Conservation (phyloP, 768 basidiomycete species). For the Rhodotorula diobovata region DNA sequence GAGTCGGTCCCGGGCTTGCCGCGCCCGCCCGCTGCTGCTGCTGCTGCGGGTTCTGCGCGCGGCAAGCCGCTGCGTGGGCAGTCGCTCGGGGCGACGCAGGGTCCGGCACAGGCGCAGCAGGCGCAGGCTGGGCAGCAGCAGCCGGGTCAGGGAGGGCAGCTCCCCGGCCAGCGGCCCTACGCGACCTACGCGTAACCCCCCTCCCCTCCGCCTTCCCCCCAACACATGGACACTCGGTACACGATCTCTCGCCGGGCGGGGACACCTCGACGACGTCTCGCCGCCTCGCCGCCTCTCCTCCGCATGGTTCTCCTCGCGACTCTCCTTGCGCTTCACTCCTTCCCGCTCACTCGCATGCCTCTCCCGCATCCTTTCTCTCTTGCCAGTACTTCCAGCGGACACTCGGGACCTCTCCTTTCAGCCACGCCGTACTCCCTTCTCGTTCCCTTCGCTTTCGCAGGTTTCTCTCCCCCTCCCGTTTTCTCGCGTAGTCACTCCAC, state of each 20-base stretch:
- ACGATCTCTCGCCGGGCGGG: neutral
- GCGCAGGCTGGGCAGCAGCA: neutral
- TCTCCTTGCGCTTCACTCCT: neutral
- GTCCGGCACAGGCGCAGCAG: neutral
- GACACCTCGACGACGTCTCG: neutral
- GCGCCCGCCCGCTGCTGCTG: neutral
- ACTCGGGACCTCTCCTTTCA: neutral
- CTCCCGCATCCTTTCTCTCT: neutral
- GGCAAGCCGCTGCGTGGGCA: constrained; percentile 3
- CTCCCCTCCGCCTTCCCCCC: neutral
- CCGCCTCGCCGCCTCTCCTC: neutral
- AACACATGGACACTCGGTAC: constrained; percentile 1
- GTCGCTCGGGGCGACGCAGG: neutral
- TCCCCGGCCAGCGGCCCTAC: neutral
- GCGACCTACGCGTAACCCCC: neutral
- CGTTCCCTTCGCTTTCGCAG: neutral
- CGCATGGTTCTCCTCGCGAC: neutral
- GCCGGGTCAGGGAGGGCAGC: neutral
- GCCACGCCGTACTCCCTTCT: too few relatives aligned
- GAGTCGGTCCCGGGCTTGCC: neutral
- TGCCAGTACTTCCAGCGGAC: neutral
- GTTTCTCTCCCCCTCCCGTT: too few relatives aligned
- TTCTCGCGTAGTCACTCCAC: too few relatives aligned
- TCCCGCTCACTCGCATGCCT: neutral
- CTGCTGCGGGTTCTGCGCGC: neutral